Base-by-base conservation (phyloP, 345 rosid genomes). In the Brassica carinata region DNA sequence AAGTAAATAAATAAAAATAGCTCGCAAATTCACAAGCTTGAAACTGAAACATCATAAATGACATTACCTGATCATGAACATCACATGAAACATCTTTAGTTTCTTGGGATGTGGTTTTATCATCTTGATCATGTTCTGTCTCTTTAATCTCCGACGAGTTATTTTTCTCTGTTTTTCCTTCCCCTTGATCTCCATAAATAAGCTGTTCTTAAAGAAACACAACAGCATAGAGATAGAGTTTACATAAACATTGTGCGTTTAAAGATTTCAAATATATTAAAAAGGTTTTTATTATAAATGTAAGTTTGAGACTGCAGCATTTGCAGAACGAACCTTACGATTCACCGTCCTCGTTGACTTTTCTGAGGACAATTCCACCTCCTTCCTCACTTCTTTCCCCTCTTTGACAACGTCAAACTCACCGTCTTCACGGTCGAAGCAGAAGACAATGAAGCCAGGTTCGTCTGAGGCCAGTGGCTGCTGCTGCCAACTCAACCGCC, bases 401-500 rank as follows among this genome's bases (percentile, higher is more conserved):
- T 89, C 89, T 72, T 85, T 88, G 7, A 85, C 84, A 3, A 90
- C 88, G 8, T 90, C 87, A 26, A 90, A 86, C 5, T 85, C 89
- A 27, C 94, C 93, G 71, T 89, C 93, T 31, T 90, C 85, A 36
- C 85, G 78, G 78, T 81, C 81, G 23, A 92, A 90, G 73, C 94
- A 84, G 72, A 90, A 90, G 36, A 87, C 92, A 45, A 90, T 87
- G 69, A 84, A 89, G 11, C 90, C 92, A 74, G 83, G 27, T 62
- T 87, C 94, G 11, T 88, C 94, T 19, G 81, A 80, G 26, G 73
- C 84, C 1, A 70, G 81, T 43, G 61, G 71, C 69, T 73, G 82
- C 1, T 82, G 83, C 1, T 78, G 73, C 77, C 80, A 72, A 71
- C 84, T 77, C 51, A 83, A 66, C 43, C 82, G 77, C 5, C 77